phyloP scores from a whole-genome alignment of 169 alveolate species.

The Plasmodium knowlesi region DNA sequence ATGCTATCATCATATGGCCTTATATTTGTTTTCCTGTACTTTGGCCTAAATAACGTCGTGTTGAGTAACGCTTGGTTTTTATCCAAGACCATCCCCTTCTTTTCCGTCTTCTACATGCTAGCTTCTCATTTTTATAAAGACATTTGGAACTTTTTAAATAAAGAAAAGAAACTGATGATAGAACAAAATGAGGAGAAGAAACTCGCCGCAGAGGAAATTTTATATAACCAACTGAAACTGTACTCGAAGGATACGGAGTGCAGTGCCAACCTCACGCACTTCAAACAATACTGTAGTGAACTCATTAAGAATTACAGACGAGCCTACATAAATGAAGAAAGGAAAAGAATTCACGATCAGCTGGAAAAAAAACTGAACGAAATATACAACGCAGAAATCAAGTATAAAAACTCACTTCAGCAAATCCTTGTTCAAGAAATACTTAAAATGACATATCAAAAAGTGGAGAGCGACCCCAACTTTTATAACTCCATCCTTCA shows the following conservation, averaged over 20 bases:
- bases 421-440: conserved; percentile 35
- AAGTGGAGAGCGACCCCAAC: conserved; percentile 3
- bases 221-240: conserved; percentile 84
- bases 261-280: conserved; percentile 69
- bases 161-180: conserved; percentile 86
- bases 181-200: conserved; percentile 85
- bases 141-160: conserved; percentile 46
- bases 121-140: conserved; percentile 89
- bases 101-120: conserved; percentile 90
- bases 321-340: conserved; percentile 33
- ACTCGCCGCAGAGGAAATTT: conserved; percentile 85
- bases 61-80: conserved; percentile 91
- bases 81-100: conserved; percentile 90
- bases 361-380: conserved; percentile 64
- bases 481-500: conserved; percentile 19
- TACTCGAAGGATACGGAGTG: conserved; percentile 78
- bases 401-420: conserved; percentile 41
- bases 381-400: conserved; percentile 37
- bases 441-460: conserved; percentile 15
- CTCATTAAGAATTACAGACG: conserved; percentile 14
- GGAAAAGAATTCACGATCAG: conserved; percentile 6
- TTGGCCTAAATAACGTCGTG: conserved; percentile 88
- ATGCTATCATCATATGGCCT: conserved; percentile 88
- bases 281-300: conserved; percentile 36
- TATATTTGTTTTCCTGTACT: conserved; percentile 89